A percentile compares a stretch with the other conserved stretches of the same genome.
phyloP scores from a whole-genome alignment of 768 basidiomycete genomes.

The Daedalea quercina region DNA sequence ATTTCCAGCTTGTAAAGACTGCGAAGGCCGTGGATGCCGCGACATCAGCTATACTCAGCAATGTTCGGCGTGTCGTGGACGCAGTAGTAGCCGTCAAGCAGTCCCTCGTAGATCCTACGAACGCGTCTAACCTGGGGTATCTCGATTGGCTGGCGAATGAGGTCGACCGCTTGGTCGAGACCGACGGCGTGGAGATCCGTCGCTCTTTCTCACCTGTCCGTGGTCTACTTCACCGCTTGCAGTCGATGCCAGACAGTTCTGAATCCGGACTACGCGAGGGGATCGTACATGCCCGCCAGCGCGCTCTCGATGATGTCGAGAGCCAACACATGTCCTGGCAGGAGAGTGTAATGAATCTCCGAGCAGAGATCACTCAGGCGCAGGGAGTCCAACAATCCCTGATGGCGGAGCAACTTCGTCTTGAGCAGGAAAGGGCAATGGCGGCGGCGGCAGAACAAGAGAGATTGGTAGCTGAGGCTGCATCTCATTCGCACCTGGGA shows the following conservation, averaged over 20 bases:
- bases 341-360: slow-evolving; percentile 26
- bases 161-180: slow-evolving; percentile 29
- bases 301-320: slow-evolving; percentile 46
- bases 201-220: slow-evolving; percentile 48
- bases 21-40: slow-evolving; percentile 47
- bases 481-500: slow-evolving; percentile 4
- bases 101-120: slow-evolving; percentile 25
- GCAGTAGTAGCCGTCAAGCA: slow-evolving; percentile 34
- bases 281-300: slow-evolving; percentile 42
- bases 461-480: slow-evolving; percentile 12
- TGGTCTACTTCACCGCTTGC: slow-evolving; percentile 49
- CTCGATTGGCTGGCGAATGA: slow-evolving; percentile 31
- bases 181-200: slow-evolving; percentile 31
- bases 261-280: slow-evolving; percentile 41
- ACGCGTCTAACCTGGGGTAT: slow-evolving; percentile 22
- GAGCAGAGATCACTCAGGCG: slow-evolving; percentile 32
- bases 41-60: slow-evolving; percentile 29
- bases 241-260: slow-evolving; percentile 34
- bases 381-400: slow-evolving; percentile 35
- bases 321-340: slow-evolving; percentile 41
- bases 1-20: slow-evolving; percentile 45
- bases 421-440: slow-evolving; percentile 14
- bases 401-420: slow-evolving; percentile 10
- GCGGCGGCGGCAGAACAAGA: slow-evolving; percentile 12
- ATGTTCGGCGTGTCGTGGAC: slow-evolving; percentile 27